A percentile compares a stretch with the other conserved stretches of the same genome.
Evolutionary conservation across 768 basidiomycete genomes (phyloP).

Genomic region (Boletus rex-veris): DNA sequence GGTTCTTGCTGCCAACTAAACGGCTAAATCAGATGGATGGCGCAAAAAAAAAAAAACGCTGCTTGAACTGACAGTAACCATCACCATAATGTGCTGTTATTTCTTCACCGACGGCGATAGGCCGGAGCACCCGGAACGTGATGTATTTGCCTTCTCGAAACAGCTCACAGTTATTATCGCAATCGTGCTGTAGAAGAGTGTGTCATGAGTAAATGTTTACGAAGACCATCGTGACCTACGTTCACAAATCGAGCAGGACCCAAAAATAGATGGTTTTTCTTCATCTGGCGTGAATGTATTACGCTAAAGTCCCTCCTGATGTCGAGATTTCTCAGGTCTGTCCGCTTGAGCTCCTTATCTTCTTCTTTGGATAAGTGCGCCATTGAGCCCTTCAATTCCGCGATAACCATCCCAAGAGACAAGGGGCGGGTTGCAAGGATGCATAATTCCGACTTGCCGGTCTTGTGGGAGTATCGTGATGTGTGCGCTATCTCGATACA

Average conservation of each 20-base stretch:
- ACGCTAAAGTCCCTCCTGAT: conserved; percentile 88
- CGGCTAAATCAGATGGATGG: conserved; percentile 28
- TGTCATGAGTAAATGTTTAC: not conserved
- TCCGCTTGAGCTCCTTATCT: conserved; percentile 81
- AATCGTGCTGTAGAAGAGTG: conserved; percentile 65
- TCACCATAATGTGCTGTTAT: conserved; percentile 90
- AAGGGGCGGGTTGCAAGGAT: conserved; percentile 78
- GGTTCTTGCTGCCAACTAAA: conserved; percentile 62
- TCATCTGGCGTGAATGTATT: conserved; percentile 87
- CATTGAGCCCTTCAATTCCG: conserved; percentile 89
- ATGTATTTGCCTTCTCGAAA: conserved; percentile 88
- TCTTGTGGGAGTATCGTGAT: conserved; percentile 80
- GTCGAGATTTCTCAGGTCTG: conserved; percentile 62
- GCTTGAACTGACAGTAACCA: conserved; percentile 71
- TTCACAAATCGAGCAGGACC: conserved; percentile 92
- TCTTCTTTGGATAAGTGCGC: conserved; percentile 83
- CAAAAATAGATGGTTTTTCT: conserved; percentile 88
- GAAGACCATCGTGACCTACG: conserved; percentile 44
- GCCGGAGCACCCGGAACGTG: conserved; percentile 79
- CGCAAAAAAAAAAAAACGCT: conserved; percentile 18
- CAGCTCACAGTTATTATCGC: conserved; percentile 84
- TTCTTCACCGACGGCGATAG: conserved; percentile 79
- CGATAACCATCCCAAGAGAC: conserved; percentile 65
- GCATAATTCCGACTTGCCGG: conserved; percentile 86
- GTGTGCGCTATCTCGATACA: conserved; percentile 88